Percentiles rank a stretch among this genome's conserved stretches.
Evolutionary conservation across 768 basidiomycete species (phyloP).

Genomic region (Saitozyma podzolica): DNA sequence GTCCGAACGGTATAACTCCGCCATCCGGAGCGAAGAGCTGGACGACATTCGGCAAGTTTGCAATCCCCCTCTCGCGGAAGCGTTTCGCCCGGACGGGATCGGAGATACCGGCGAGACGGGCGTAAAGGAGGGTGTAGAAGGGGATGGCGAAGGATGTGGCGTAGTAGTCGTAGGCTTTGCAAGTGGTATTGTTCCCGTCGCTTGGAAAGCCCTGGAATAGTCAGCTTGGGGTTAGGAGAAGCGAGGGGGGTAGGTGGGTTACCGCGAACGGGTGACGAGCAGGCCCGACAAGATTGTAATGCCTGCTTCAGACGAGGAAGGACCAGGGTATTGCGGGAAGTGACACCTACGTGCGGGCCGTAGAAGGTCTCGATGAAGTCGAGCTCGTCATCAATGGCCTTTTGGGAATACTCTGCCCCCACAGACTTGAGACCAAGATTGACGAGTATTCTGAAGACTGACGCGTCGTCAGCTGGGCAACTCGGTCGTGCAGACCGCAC

Average conservation of each 20-base stretch:
- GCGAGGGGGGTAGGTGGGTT: too few species aligned
- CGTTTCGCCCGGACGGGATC: conserved; percentile 17
- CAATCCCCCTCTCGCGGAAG: conserved; percentile 16
- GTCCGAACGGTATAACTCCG: conserved; percentile 63
- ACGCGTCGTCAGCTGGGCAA: neutral
- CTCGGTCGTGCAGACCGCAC: neutral
- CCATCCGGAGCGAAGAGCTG: conserved; percentile 33
- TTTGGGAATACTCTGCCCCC: conserved; percentile 30
- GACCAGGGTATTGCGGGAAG: too few species aligned
- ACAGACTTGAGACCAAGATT: conserved; percentile 33
- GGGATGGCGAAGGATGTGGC: conserved; percentile 43
- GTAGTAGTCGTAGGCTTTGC: conserved; percentile 36
- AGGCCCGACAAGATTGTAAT: neutral
- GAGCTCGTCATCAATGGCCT: conserved; percentile 29
- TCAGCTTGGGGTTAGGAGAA: conserved; percentile 7
- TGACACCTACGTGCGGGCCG: conserved; percentile 26
- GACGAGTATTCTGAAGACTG: conserved; percentile 34
- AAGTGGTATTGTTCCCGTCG: conserved; percentile 17
- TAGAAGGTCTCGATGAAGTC: conserved; percentile 30
- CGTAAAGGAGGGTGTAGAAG: conserved; percentile 38
- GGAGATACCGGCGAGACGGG: conserved; percentile 7
- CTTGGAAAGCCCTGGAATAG: conserved; percentile 29
- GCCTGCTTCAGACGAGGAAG: too few species aligned
- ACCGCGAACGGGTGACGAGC: too few species aligned
- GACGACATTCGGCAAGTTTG: conserved; percentile 10